These are phyloP conservation scores for Ananas comosus DNA, from an alignment of 176 grass and related monocot genomes.

Conservation along the genomic window DNA sequence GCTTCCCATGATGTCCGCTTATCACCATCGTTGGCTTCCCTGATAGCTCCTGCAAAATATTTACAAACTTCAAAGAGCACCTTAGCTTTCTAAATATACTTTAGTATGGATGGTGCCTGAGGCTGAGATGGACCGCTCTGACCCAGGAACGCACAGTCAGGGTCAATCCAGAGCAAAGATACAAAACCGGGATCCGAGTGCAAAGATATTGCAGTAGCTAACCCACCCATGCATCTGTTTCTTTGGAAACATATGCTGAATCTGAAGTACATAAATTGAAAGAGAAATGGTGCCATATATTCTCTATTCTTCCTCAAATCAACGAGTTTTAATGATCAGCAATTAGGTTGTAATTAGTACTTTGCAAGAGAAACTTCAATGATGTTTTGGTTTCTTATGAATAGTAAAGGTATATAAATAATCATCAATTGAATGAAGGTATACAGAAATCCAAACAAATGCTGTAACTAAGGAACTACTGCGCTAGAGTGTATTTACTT, in stretches of 20 bases:
- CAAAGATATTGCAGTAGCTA: background rate
- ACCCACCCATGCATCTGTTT: too few relatives aligned
- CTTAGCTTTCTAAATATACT: background rate
- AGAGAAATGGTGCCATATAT: too few relatives aligned
- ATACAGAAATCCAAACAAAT: too few relatives aligned
- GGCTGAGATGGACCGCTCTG: background rate
- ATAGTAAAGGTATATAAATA: background rate
- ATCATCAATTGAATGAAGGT: too few relatives aligned
- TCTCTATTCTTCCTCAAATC: background rate
- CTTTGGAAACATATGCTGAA: too few relatives aligned
- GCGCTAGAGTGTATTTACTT: too few relatives aligned
- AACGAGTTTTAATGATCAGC: background rate
- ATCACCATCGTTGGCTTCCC: constrained; percentile 52
- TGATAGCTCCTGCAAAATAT: constrained; percentile 43
- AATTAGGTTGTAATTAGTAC: background rate
- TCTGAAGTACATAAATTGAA: background rate
- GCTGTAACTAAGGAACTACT: too few relatives aligned
- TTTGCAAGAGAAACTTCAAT: too few relatives aligned
- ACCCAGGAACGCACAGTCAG: background rate
- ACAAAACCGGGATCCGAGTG: background rate
- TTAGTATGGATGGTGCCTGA: background rate
- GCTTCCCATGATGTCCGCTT: constrained; percentile 78
- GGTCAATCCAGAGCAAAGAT: background rate
- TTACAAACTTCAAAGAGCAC: background rate
- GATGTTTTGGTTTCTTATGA: too few relatives aligned